Conservation (phyloP, 2,329 filamentous ascomycete genomes). For the Colletotrichum sublineola region DNA sequence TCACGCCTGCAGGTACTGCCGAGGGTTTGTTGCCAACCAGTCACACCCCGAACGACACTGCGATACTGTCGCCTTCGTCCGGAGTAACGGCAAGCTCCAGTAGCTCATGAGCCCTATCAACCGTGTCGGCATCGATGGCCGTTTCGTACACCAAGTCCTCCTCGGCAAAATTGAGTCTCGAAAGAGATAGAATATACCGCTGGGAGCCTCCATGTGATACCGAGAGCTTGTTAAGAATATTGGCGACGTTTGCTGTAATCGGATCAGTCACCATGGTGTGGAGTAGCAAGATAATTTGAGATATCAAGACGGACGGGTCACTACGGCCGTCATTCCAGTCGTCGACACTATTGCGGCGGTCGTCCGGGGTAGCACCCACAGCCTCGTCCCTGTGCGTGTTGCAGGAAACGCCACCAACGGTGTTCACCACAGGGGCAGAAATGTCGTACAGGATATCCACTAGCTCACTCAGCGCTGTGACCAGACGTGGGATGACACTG, state of each 20-base stretch:
- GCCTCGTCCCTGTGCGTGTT: slow-evolving; percentile 26
- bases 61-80: slow-evolving; percentile 68
- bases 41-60: slow-evolving; percentile 57
- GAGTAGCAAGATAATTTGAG: slow-evolving; percentile 62
- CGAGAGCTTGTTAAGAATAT: slow-evolving; percentile 79
- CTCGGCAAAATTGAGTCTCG: slow-evolving; percentile 84
- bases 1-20: neutral
- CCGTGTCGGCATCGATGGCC: slow-evolving; percentile 81
- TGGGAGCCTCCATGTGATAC: slow-evolving; percentile 80
- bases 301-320: slow-evolving; percentile 60
- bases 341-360: slow-evolving; percentile 24
- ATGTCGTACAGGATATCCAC: slow-evolving; percentile 80
- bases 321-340: slow-evolving; percentile 34
- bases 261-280: slow-evolving; percentile 66
- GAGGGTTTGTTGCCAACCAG: neutral
- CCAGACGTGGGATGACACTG: slow-evolving; percentile 79
- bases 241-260: slow-evolving; percentile 59
- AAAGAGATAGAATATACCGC: slow-evolving; percentile 85
- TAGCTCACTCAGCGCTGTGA: slow-evolving; percentile 73
- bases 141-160: slow-evolving; percentile 83
- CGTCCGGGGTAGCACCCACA: slow-evolving; percentile 33
- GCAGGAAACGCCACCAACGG: slow-evolving; percentile 11
- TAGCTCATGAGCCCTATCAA: slow-evolving; percentile 84
- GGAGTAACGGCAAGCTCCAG: slow-evolving; percentile 85
- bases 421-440: slow-evolving; percentile 28